These are phyloP conservation scores for Fusarium gaditjirri DNA, from an alignment of 2,329 filamentous ascomycete species.

Conservation along the genomic window DNA sequence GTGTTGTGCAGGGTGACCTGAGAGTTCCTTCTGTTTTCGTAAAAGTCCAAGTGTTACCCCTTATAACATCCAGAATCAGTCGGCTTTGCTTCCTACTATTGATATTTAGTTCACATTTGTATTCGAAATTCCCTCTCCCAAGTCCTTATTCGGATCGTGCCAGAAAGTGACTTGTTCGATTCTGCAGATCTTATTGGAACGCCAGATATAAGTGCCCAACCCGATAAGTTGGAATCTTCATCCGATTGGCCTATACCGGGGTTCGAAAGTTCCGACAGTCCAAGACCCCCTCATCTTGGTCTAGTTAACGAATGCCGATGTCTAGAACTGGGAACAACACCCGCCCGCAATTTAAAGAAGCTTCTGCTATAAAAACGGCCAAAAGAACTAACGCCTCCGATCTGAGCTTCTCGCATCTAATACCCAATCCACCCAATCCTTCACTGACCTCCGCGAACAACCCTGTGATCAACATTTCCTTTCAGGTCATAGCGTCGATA, in stretches of 20 bases:
- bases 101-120: neutral
- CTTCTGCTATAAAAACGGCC: constrained; percentile 2
- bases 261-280: constrained; percentile 4
- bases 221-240: constrained; percentile 20
- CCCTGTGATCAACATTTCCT: neutral
- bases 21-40: neutral
- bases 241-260: constrained; percentile 31
- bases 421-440: constrained; percentile 18
- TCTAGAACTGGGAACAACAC: constrained; percentile 8
- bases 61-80: neutral
- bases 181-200: neutral
- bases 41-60: neutral
- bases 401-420: constrained; percentile 13
- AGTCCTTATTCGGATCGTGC: neutral
- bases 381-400: constrained; percentile 13
- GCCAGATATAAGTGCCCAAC: constrained; percentile 4
- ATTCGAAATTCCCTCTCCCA: neutral
- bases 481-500: constrained; percentile 20
- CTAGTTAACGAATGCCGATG: neutral
- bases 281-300: constrained; percentile 13
- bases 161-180: neutral
- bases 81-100: neutral
- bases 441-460: neutral
- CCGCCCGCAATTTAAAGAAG: constrained; percentile 1
- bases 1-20: neutral